Evolutionary conservation across 2,329 filamentous ascomycete genomes (phyloP).

Genomic region (Fusarium sp.): DNA sequence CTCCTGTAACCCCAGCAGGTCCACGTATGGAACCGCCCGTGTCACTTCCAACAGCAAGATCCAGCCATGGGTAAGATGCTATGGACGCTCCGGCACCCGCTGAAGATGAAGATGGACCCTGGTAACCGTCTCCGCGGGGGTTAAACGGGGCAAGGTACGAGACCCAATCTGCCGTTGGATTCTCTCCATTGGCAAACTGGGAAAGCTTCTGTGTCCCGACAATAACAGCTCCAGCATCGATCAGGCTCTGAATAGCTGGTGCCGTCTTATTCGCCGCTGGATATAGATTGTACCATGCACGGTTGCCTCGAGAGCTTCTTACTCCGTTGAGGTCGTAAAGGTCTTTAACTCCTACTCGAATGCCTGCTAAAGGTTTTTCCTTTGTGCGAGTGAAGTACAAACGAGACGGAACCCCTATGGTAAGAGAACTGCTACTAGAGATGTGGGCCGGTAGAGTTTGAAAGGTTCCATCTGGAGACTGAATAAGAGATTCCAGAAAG

Average conservation of each 20-base stretch:
- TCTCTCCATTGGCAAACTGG: slow-evolving; percentile 26
- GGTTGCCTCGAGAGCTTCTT: neutral
- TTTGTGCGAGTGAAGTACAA: no score
- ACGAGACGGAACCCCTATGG: no score
- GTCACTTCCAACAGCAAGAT: no score
- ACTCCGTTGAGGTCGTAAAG: no score
- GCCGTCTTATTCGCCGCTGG: slow-evolving; percentile 3
- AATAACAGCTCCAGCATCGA: slow-evolving; percentile 27
- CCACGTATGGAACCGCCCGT: no score
- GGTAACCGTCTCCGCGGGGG: slow-evolving; percentile 63
- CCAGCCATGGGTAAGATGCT: no score
- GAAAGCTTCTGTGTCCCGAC: slow-evolving; percentile 35
- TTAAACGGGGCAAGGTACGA: slow-evolving; percentile 60
- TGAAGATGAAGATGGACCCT: slow-evolving; percentile 22
- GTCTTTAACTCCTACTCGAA: slow-evolving; percentile 21
- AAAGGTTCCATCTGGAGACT: neutral
- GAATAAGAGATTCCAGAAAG: neutral
- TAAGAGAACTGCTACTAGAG: neutral
- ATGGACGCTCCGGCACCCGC: no score
- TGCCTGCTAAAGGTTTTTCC: no score
- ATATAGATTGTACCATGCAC: slow-evolving; percentile 22
- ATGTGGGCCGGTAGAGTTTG: slow-evolving; percentile 1
- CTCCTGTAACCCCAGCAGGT: no score
- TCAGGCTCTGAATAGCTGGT: slow-evolving; percentile 9
- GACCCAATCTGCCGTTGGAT: slow-evolving; percentile 31